Percentiles rank a stretch among this genome's conserved stretches.
Evolutionary conservation across 192 early-diverging fungal species (phyloP).

Genomic region (Coemansia sp.): DNA sequence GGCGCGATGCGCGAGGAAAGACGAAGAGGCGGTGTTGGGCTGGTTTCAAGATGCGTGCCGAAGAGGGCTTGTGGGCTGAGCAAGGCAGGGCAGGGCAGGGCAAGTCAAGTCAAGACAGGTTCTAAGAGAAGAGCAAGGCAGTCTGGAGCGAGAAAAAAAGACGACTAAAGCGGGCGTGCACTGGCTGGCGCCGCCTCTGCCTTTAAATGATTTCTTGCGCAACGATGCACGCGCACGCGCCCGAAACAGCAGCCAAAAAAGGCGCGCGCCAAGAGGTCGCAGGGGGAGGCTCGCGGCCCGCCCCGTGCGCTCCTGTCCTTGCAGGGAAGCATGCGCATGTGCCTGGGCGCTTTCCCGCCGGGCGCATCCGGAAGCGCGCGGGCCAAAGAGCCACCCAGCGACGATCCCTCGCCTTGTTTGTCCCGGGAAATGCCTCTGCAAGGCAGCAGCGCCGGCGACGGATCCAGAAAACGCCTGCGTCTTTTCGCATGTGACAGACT

Average conservation of each 20-base stretch:
- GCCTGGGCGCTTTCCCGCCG: conserved; percentile 14
- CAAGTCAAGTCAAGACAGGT: too few relatives aligned
- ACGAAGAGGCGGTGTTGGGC: too few relatives aligned
- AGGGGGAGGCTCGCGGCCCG: not conserved
- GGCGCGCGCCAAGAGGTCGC: conserved; percentile 2
- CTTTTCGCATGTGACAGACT: not conserved
- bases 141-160: not conserved
- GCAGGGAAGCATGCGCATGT: conserved; percentile 18
- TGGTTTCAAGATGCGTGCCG: too few relatives aligned
- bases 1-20: too few relatives aligned
- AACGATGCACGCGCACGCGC: conserved; percentile 4
- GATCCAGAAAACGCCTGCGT: conserved; percentile 2
- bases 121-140: not conserved
- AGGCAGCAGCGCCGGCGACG: not conserved
- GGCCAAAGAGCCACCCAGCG: conserved; percentile 1
- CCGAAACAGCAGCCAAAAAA: not conserved
- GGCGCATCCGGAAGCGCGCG: conserved; percentile 6
- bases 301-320: not conserved
- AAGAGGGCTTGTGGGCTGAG: too few relatives aligned
- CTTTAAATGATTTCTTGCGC: not conserved
- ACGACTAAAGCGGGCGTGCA: not conserved
- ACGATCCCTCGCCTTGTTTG: not conserved
- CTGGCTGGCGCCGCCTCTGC: not conserved
- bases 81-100: too few relatives aligned
- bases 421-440: too few relatives aligned